Percentiles rank a stretch among this genome's conserved stretches.
Evolutionary conservation across 352 stramenopile species (phyloP).

Genomic region (Peronospora destructor): DNA sequence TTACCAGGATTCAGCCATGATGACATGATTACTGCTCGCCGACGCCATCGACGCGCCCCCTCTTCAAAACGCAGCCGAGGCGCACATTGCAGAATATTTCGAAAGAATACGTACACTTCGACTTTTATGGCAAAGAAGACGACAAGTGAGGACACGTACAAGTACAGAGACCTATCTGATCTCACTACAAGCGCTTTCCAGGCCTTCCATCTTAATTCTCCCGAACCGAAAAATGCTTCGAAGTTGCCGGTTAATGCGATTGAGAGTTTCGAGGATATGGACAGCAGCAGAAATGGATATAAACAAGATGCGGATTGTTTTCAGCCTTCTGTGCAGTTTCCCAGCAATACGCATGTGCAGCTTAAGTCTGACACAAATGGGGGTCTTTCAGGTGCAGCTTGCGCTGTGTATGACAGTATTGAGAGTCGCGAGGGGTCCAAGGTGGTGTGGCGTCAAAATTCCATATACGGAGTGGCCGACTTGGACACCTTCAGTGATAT

Average conservation of each 20-base stretch:
- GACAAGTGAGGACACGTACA: conserved; percentile 12
- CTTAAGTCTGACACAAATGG: conserved; percentile 18
- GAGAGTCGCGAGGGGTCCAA: conserved; percentile 24
- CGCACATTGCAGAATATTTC: not conserved
- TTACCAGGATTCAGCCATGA: conserved; percentile 13
- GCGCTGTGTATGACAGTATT: conserved; percentile 27
- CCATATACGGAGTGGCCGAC: conserved; percentile 44
- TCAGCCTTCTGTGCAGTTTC: conserved; percentile 9
- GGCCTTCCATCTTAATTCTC: conserved; percentile 45
- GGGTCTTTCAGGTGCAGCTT: conserved; percentile 10
- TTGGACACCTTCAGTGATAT: conserved; percentile 75
- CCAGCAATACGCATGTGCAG: conserved; percentile 20
- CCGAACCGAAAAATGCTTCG: conserved; percentile 12
- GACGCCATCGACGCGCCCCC: conserved; percentile 4
- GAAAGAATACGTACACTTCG: conserved; percentile 1
- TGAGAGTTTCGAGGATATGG: conserved; percentile 18
- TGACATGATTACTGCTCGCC: conserved; percentile 4
- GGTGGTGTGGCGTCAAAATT: conserved; percentile 34
- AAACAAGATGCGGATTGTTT: conserved; percentile 17
- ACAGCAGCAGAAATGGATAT: conserved; percentile 20
- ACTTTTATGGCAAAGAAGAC: conserved; percentile 7
- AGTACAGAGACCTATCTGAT: conserved; percentile 59
- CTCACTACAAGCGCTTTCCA: conserved; percentile 59
- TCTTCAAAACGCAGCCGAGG: conserved; percentile 4
- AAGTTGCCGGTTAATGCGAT: conserved; percentile 15